Evolutionary conservation across 1,284 basidiomycete genomes (phyloP), one percentile per base, ranked within the genome.

Genomic region (Rhizopogon parksii): DNA sequence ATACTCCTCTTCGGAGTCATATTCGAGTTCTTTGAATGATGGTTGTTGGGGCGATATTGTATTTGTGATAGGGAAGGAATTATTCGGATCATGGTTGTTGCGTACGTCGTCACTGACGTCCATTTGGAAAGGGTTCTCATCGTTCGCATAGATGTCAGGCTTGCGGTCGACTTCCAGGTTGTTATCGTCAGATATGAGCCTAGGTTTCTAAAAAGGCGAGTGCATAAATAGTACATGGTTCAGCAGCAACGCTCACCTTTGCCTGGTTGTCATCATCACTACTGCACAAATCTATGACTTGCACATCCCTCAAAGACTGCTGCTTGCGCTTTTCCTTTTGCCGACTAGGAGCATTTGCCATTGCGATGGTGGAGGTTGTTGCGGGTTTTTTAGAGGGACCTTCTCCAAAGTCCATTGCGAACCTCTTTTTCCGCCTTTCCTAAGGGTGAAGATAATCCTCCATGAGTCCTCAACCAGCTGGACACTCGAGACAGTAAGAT

Each of bases 211-310:
- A 43, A 12, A 8, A 43, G 27, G 12, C 11, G 17, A 32, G 15
- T 32, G 12, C 7, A 43, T 3, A 30, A 30, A 30, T 32, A 35
- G 40, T 36, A 35, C 6, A 27, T 17, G 36, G 17, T n/a, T 6
- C 0, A 36, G 2, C 3, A 2, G 9, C 34, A 43, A 19, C 5
- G 17, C 65, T 17, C 9, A 65, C 63, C 51, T 65, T 65, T 27
- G 30, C n/a, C 25, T 59, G 53, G 9, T 2, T 36, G 19, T 67
- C 65, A 5, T 54, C 32, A 21, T 68, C 63, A 27, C 67, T 67
- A 45, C 68, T 65, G 21, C 64, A 66, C 5, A 59, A 57, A 34
- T 68, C 58, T 36, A 55, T 61, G 45, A 68, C 62, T 2, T 12
- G 25, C 11, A 63, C 40, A 24, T 66, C 59, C 34, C 25, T 19